These are phyloP conservation scores for Circinella umbellata DNA, from an alignment of 371 early-diverging fungal genomes.

Conservation along the genomic window DNA sequence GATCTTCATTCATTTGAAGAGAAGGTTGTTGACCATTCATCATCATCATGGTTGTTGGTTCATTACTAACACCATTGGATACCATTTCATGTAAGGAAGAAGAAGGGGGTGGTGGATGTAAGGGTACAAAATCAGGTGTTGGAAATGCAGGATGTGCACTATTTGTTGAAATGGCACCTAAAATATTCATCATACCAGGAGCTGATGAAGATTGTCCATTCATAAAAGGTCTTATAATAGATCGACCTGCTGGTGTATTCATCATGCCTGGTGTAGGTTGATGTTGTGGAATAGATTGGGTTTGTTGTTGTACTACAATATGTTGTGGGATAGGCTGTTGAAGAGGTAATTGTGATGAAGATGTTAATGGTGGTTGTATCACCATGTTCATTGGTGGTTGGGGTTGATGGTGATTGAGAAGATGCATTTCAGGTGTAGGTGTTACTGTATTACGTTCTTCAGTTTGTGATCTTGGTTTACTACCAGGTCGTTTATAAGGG, in stretches of 20 bases:
- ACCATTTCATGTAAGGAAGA: background rate
- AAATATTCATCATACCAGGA: background rate
- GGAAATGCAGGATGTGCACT: constrained; percentile 8
- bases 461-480: constrained; percentile 26
- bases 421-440: constrained; percentile 3
- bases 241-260: background rate
- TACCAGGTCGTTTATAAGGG: constrained; percentile 20
- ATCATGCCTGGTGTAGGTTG: background rate
- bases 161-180: constrained; percentile 6
- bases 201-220: background rate
- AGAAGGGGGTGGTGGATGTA: background rate
- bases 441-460: constrained; percentile 9
- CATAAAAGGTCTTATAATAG: background rate
- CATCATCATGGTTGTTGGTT: background rate
- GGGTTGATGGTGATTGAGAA: background rate
- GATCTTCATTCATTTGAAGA: constrained; percentile 4
- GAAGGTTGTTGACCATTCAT: constrained; percentile 4
- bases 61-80: background rate
- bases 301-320: background rate
- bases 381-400: background rate
- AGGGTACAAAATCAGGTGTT: background rate
- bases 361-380: constrained; percentile 13
- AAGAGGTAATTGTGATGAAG: constrained; percentile 4
- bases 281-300: too few relatives aligned
- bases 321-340: background rate